Percentiles rank a stretch among this genome's conserved stretches.
Evolutionary conservation across 1,139 yeast species (phyloP).

Genomic region (Nakaseomyces bracarensis): DNA sequence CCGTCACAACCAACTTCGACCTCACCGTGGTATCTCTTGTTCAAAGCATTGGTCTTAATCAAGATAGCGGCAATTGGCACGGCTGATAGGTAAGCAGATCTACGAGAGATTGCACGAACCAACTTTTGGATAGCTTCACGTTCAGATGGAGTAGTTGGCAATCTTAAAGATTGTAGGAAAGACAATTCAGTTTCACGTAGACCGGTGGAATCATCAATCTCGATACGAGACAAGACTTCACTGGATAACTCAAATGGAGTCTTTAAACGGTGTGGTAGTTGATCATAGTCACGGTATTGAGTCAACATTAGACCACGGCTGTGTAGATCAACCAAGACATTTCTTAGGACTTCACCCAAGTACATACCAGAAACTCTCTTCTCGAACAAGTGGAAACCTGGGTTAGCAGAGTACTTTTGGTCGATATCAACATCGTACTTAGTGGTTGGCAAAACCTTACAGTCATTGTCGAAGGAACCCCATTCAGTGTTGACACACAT

Average conservation of each 20-base stretch:
- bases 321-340: constrained; percentile 59
- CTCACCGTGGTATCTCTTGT: constrained; percentile 49
- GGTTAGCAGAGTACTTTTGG: constrained; percentile 59
- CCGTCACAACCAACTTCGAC: constrained; percentile 96
- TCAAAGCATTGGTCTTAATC: constrained; percentile 47
- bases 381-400: constrained; percentile 84
- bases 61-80: constrained; percentile 80
- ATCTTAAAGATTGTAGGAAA: constrained; percentile 53
- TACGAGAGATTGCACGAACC: constrained; percentile 68
- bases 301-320: constrained; percentile 48
- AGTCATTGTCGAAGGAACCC: constrained; percentile 90
- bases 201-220: constrained; percentile 69
- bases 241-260: constrained; percentile 75
- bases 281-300: constrained; percentile 44
- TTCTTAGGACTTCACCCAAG: constrained; percentile 80
- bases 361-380: constrained; percentile 93
- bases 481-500: constrained; percentile 95
- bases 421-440: constrained; percentile 68
- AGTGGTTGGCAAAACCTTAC: constrained; percentile 64
- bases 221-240: constrained; percentile 73
- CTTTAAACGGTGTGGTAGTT: constrained; percentile 56
- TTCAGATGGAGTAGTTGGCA: constrained; percentile 61
- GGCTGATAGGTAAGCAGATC: constrained; percentile 82
- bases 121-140: constrained; percentile 61
- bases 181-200: constrained; percentile 59